Percentiles rank a stretch among this genome's conserved stretches.
Evolutionary conservation across 352 stramenopile genomes (phyloP).

Genomic region (Phytophthora megakarya): DNA sequence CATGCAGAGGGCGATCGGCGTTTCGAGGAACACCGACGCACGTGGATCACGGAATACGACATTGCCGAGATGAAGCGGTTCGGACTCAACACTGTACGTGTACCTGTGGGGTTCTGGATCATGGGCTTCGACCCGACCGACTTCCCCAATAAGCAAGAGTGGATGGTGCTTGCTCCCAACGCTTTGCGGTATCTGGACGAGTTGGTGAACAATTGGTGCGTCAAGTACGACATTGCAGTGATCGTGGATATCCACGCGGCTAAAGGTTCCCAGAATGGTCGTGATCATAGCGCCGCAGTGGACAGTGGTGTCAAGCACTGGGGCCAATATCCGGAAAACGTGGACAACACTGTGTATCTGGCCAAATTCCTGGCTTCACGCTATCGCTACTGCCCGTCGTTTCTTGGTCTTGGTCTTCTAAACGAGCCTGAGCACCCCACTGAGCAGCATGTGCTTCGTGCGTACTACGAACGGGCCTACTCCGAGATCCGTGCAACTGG

Average conservation of each 20-base stretch:
- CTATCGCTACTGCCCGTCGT: conserved; percentile 75
- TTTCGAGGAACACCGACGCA: conserved; percentile 59
- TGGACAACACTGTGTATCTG: conserved; percentile 60
- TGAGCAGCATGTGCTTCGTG: conserved; percentile 60
- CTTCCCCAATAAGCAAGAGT: conserved; percentile 47
- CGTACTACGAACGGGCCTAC: conserved; percentile 82
- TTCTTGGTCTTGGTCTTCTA: conserved; percentile 73
- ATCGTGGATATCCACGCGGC: conserved; percentile 82
- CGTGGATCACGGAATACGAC: conserved; percentile 77
- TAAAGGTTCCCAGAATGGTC: conserved; percentile 84
- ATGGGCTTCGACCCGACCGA: conserved; percentile 69
- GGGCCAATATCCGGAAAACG: conserved; percentile 67
- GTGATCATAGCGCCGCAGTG: conserved; percentile 72
- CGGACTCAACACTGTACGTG: conserved; percentile 82
- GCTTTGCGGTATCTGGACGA: conserved; percentile 56
- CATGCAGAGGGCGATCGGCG: conserved; percentile 38
- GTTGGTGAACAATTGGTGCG: conserved; percentile 55
- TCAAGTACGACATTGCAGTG: conserved; percentile 59
- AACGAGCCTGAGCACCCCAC: conserved; percentile 72
- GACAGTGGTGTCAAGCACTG: conserved; percentile 54
- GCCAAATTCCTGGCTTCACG: conserved; percentile 63
- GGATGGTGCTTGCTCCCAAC: conserved; percentile 49
- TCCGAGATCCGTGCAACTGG: conserved; percentile 57
- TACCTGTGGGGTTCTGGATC: conserved; percentile 87
- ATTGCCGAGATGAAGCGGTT: conserved; percentile 66